Conservation (phyloP, 163 green algal species). For the Prototheca stagnorum region DNA sequence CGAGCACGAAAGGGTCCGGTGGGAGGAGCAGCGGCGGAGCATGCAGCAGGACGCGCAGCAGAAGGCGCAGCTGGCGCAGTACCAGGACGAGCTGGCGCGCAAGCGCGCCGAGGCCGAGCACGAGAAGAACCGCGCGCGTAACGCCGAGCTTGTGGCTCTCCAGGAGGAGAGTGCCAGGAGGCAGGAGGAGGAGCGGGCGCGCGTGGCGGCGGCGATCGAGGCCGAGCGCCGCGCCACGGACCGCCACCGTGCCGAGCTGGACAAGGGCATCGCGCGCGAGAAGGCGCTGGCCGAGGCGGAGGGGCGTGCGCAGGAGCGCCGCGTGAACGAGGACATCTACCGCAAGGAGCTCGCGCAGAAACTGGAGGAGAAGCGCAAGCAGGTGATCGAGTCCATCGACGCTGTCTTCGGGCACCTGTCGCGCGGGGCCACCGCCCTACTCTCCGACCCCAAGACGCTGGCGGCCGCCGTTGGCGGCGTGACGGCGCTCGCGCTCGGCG, state of each 20-base stretch:
- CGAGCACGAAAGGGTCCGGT: conserved; percentile 67
- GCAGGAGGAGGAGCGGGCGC: conserved; percentile 57
- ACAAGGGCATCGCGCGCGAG: conserved; percentile 72
- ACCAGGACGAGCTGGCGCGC: conserved; percentile 79
- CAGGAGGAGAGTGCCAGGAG: conserved; percentile 59
- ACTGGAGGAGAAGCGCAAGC: conserved; percentile 52
- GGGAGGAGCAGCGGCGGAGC: conserved; percentile 78
- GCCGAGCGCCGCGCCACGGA: conserved; percentile 70
- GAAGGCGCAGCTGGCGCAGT: conserved; percentile 79
- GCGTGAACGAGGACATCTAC: conserved; percentile 93
- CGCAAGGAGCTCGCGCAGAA: conserved; percentile 35
- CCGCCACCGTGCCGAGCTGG: conserved; percentile 70
- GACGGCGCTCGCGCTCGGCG: conserved; percentile 58
- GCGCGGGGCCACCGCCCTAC: conserved; percentile 34
- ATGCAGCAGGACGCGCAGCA: conserved; percentile 72
- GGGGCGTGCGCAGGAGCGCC: conserved; percentile 64
- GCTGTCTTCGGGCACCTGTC: conserved; percentile 56
- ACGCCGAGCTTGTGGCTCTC: conserved; percentile 75
- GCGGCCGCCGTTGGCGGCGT: conserved; percentile 43
- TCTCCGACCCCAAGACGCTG: conserved; percentile 70
- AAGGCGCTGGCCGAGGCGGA: conserved; percentile 86
- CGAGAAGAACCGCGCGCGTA: conserved; percentile 54
- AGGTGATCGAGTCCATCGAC: conserved; percentile 72
- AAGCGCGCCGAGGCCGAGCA: conserved; percentile 34
- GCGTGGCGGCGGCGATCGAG: conserved; percentile 81